Base-by-base conservation (phyloP, 768 basidiomycete species). In the Naganishia friedmannii region DNA sequence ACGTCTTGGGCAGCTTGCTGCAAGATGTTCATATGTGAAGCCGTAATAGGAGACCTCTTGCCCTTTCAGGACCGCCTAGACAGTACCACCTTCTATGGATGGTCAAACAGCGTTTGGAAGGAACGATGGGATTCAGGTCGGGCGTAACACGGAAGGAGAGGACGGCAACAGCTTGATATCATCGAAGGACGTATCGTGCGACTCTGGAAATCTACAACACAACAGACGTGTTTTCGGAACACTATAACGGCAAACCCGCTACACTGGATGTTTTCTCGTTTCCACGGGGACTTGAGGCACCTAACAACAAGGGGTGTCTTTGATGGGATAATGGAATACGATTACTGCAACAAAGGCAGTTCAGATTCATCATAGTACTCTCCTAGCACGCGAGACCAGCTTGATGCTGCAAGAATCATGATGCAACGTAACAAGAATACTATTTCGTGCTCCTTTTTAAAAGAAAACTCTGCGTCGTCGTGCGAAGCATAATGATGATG, bases 11-110 rank as follows among this genome's bases (percentile, higher is more conserved):
- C n/a, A 63, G 60, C 17, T 42, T 63, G 60, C 32, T 63, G 60
- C 39, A 63, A 12, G 60, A 63, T 45, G 60, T 63, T 26, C 60
- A 63, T 29, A 63, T 63, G 39, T 63, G 42, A 63, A 63, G 39
- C 28, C 12, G 48, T 23, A 21, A 51, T 21, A 34, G 54, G 54
- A 23, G 26, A 15, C 39, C 60, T 45, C 39, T 45, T 63, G 15
- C 23, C 60, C 46, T 39, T 63, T 28, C 60, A 63, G 60, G 60
- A 26, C 37, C 23, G 60, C 23, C n/a, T 28, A 63, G 60, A 37
- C 60, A 13, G 37, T 23, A 26, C n/a, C 6, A 51, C 6, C 48
- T 23, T 13, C 21, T 15, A 15, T 15, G 15, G 21, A 17, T 46
- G 45, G n/a, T n/a, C 23, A 12, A 4, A 4, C 23, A n/a, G 19